A percentile compares a stretch with the other conserved stretches of the same genome.
These are phyloP conservation scores for Plasmopara muralis DNA, from an alignment of 352 stramenopile species.

Conservation along the genomic window DNA sequence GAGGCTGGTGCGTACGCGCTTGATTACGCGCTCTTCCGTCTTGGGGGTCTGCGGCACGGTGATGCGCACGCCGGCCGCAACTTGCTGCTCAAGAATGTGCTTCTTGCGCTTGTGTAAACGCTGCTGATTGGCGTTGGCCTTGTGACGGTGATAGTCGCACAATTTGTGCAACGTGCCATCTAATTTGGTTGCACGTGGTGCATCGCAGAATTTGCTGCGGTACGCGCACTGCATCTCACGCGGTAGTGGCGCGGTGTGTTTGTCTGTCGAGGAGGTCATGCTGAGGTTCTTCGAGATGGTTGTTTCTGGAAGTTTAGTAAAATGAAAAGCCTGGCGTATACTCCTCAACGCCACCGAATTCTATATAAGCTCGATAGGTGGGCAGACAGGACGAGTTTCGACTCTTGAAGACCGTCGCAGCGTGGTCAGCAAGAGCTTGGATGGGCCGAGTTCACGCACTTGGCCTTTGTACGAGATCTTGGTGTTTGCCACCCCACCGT, in stretches of 20 bases:
- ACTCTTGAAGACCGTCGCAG: conserved; percentile 18
- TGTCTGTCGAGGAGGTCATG: background rate
- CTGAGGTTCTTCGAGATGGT: background rate
- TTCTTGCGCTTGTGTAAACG: conserved; percentile 36
- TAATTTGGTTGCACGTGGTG: conserved; percentile 35
- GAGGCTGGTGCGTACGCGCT: conserved; percentile 9
- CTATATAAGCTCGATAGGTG: conserved; percentile 8
- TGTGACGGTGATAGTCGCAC: conserved; percentile 45
- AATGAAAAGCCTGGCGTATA: conserved; percentile 18
- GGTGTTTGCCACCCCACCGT: conserved; percentile 3
- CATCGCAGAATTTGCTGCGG: conserved; percentile 40
- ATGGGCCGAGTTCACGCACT: conserved; percentile 10
- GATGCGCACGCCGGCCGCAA: background rate
- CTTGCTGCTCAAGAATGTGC: conserved; percentile 23
- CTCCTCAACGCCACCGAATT: conserved; percentile 12
- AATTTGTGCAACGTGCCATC: conserved; percentile 43
- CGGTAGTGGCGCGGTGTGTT: conserved; percentile 3
- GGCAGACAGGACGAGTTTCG: conserved; percentile 3
- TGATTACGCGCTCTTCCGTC: conserved; percentile 1
- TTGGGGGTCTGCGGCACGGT: conserved; percentile 10
- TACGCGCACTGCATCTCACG: conserved; percentile 40
- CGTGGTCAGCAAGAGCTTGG: conserved; percentile 14
- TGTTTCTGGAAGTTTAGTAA: conserved; percentile 4
- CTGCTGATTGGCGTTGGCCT: conserved; percentile 49
- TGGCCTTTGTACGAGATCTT: conserved; percentile 11